Percentiles rank a stretch among this genome's conserved stretches.
phyloP scores from a whole-genome alignment of 2,329 filamentous ascomycete species.

The Graphiopsis chlorocephala region DNA sequence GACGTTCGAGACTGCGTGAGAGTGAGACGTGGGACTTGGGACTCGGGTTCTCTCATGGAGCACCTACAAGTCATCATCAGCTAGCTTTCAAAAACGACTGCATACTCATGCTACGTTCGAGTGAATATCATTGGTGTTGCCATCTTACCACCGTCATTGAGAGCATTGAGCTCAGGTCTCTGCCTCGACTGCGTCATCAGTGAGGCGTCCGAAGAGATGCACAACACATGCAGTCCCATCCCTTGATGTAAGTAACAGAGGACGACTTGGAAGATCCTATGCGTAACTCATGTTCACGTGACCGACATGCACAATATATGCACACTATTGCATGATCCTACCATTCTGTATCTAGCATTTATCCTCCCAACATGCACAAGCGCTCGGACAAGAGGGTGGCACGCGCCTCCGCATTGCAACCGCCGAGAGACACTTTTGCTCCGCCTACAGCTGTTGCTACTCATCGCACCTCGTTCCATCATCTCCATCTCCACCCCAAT shows the following conservation, averaged over 20 bases:
- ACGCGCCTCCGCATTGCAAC: not conserved
- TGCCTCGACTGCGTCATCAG: not conserved
- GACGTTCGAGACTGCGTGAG: not conserved
- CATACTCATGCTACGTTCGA: not conserved
- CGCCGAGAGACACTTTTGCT: conserved; percentile 4
- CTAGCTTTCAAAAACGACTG: not conserved
- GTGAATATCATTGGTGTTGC: not conserved
- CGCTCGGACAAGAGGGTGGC: not conserved
- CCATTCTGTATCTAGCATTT: not conserved
- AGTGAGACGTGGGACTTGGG: not conserved
- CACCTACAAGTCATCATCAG: not conserved
- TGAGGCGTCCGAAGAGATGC: not conserved
- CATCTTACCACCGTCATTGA: not conserved
- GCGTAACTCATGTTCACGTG: not conserved
- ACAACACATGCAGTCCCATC: not conserved
- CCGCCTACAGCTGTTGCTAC: not conserved
- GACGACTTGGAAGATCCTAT: not conserved
- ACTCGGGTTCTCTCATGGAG: not conserved
- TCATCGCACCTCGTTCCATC: conserved; percentile 4
- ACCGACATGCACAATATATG: not conserved
- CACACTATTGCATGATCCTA: not conserved
- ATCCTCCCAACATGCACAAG: not conserved
- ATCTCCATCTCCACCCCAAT: not conserved
- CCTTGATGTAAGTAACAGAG: not conserved
- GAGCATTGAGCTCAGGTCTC: not conserved